Conservation (phyloP, 2,329 filamentous ascomycete species). For the Emmonsiellopsis sp. region DNA sequence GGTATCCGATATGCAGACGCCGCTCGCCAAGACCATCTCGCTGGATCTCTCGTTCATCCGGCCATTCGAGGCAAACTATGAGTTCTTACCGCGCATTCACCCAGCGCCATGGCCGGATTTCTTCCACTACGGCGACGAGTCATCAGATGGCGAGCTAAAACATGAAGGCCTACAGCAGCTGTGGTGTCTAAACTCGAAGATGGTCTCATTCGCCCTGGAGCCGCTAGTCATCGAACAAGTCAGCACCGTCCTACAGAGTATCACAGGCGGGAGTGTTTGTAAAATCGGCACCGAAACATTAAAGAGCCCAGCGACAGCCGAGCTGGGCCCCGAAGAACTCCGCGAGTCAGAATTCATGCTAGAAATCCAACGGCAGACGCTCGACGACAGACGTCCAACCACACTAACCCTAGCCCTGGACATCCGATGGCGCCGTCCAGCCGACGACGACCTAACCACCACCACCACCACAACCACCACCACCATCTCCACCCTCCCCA, state of each 20-base stretch:
- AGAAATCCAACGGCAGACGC: constrained; percentile 61
- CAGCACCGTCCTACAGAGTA: constrained; percentile 51
- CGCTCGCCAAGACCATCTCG: constrained; percentile 63
- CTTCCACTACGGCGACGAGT: constrained; percentile 53
- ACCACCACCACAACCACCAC: constrained; percentile 21
- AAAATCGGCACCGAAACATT: constrained; percentile 28
- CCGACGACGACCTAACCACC: constrained; percentile 18
- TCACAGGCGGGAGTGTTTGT: constrained; percentile 56
- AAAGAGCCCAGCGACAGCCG: constrained; percentile 19
- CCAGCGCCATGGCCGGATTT: constrained; percentile 76
- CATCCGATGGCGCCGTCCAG: constrained; percentile 65
- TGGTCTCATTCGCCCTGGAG: constrained; percentile 68
- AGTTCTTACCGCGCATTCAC: constrained; percentile 72
- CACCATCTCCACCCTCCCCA: constrained; percentile 56
- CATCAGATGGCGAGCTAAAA: constrained; percentile 23
- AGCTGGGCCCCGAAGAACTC: constrained; percentile 58
- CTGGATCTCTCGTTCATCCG: constrained; percentile 65
- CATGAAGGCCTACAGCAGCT: constrained; percentile 62
- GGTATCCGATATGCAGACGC: constrained; percentile 68
- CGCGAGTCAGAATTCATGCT: constrained; percentile 65
- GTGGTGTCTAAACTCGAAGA: constrained; percentile 65
- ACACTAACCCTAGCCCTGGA: constrained; percentile 65
- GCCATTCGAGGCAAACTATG: constrained; percentile 88
- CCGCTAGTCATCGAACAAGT: constrained; percentile 55
- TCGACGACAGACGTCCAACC: constrained; percentile 74